These are phyloP conservation scores for Colletotrichum tamarilloi DNA, from an alignment of 2,329 filamentous ascomycete species.

Conservation along the genomic window DNA sequence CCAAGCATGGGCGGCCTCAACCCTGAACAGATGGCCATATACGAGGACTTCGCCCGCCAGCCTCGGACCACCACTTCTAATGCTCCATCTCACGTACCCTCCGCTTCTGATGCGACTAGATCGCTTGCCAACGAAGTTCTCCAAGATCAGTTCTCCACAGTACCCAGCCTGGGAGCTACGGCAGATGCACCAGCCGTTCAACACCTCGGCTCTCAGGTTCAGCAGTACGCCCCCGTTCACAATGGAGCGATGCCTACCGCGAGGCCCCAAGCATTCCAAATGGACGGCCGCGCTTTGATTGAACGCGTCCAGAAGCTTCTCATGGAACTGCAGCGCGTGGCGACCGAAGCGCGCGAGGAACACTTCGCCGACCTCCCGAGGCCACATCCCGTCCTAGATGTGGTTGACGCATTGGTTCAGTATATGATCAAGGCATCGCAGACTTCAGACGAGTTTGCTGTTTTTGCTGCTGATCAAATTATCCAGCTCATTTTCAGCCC, in stretches of 20 bases:
- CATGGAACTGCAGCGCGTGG: constrained; percentile 65
- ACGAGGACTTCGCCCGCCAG: constrained; percentile 94
- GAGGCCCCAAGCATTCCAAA: constrained; percentile 57
- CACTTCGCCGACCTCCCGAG: constrained; percentile 70
- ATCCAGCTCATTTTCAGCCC: constrained; percentile 66
- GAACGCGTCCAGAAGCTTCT: constrained; percentile 70
- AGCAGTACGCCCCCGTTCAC: constrained; percentile 67
- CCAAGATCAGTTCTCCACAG: constrained; percentile 68
- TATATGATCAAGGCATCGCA: constrained; percentile 73
- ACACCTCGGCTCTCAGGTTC: constrained; percentile 63
- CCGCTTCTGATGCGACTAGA: constrained; percentile 70
- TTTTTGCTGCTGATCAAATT: constrained; percentile 70
- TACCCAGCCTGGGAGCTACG: constrained; percentile 69
- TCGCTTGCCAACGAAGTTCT: constrained; percentile 73
- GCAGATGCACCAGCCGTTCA: constrained; percentile 67
- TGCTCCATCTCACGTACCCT: constrained; percentile 65
- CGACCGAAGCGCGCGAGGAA: constrained; percentile 65
- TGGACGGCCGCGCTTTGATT: constrained; percentile 64
- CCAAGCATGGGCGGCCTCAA: constrained; percentile 79
- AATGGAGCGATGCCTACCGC: constrained; percentile 58
- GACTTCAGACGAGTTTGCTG: constrained; percentile 68
- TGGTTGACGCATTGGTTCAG: constrained; percentile 70
- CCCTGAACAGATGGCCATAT: constrained; percentile 92
- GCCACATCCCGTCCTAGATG: constrained; percentile 69
- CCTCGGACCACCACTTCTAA: constrained; percentile 71